Evolutionary conservation across 768 basidiomycete species (phyloP), one percentile per base, ranked within the genome.

Genomic region (Lentinula guzmanii): DNA sequence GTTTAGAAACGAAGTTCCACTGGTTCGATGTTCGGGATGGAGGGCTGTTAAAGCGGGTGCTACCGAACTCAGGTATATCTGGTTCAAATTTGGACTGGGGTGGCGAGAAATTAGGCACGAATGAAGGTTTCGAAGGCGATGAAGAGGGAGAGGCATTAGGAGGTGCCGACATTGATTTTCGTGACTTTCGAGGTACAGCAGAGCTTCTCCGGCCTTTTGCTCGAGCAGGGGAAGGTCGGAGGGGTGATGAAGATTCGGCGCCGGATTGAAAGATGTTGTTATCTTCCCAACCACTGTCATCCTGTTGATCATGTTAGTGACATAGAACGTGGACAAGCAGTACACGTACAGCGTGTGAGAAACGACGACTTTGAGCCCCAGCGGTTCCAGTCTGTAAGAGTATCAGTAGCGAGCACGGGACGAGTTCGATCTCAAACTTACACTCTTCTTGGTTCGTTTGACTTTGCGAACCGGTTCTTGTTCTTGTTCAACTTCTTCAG

Each of bases 241-340:
- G 72, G 37, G 91, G 91, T 13, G 90, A 92, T 6, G 90, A 90
- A n/a, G 88, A 89, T 66, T 93, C 91, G 4, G 88, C 87, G n/a
- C 90, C 91, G 8, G 90, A 92, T 69, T 94, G 91, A 70, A 94
- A 94, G 33, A 92, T 84, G 64, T 94, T 93, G 68, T 91, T 92
- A 65, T 93, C 91, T 68, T 93, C 91, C 91, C 91, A 93, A 37
- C 90, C 90, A 66, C 90, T 92, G 58, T 91, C 90, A 42, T 90
- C 87, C 31, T 58, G 53, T 62, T 56, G 28, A 61, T 13, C 16
- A 21, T 3, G 60, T 59, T 46, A 53, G 39, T 15, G 16, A 55
- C 52, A 41, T 62, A 60, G 28, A 34, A 10, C 42, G 21, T 4
- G 33, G 59, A 16, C 15, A 48, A 55, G 62, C 69, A 63, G 21